Percentiles rank a stretch among this genome's conserved stretches.
Evolutionary conservation across 768 basidiomycete genomes (phyloP).

Genomic region (Suillus bovinus): DNA sequence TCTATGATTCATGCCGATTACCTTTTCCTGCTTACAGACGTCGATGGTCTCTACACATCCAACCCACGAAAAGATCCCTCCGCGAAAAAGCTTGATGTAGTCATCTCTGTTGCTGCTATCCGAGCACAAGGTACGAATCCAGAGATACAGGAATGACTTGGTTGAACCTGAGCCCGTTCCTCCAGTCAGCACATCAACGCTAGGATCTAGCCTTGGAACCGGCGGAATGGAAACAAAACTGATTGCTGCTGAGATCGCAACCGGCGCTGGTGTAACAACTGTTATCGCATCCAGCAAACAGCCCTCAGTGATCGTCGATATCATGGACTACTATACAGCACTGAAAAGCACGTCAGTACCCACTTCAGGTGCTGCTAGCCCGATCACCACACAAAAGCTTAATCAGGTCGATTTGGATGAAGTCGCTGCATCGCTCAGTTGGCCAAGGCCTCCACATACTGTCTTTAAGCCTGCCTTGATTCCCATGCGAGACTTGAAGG

Average conservation of each 20-base stretch:
- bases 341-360: slow-evolving; percentile 39
- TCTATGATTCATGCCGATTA: slow-evolving; percentile 99
- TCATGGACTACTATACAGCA: slow-evolving; percentile 75
- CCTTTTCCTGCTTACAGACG: slow-evolving; percentile 94
- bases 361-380: slow-evolving; percentile 32
- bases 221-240: slow-evolving; percentile 99
- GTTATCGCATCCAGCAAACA: slow-evolving; percentile 84
- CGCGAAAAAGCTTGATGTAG: slow-evolving; percentile 79
- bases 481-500: slow-evolving; percentile 86
- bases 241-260: slow-evolving; percentile 97
- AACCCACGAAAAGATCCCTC: slow-evolving; percentile 90
- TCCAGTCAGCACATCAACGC: slow-evolving; percentile 86
- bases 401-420: slow-evolving; percentile 26
- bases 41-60: slow-evolving; percentile 92
- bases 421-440: slow-evolving; percentile 22
- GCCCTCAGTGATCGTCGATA: slow-evolving; percentile 71
- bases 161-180: not conserved
- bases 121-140: slow-evolving; percentile 66
- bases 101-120: slow-evolving; percentile 80
- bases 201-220: slow-evolving; percentile 92
- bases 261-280: slow-evolving; percentile 91
- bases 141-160: not conserved
- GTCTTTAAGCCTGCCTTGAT: slow-evolving; percentile 72
- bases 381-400: slow-evolving; percentile 20
- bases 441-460: slow-evolving; percentile 77